Percentiles rank a stretch among this genome's conserved stretches.
Conservation (phyloP, 306 rosid genomes). For the Acacia acuminata region DNA sequence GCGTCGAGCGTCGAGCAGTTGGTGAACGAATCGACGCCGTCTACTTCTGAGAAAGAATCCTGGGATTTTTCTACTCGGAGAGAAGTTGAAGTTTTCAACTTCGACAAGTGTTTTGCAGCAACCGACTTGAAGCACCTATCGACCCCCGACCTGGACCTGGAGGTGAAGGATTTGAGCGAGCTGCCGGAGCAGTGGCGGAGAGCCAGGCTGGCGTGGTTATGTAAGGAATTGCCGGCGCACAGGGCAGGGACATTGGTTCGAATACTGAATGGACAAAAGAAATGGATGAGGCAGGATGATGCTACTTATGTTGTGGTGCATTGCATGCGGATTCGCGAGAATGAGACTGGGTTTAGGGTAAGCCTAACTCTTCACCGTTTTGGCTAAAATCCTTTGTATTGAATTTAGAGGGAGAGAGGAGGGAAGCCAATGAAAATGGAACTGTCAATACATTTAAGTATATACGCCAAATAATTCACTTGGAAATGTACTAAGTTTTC, state of each 20-base stretch:
- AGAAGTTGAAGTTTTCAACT: constrained; percentile 19
- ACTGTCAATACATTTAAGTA: background rate
- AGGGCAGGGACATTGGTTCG: constrained; percentile 44
- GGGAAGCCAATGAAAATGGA: background rate
- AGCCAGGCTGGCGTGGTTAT: constrained; percentile 53
- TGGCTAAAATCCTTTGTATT: background rate
- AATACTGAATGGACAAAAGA: constrained; percentile 78
- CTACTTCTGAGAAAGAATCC: background rate
- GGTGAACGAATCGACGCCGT: background rate
- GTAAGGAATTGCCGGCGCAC: constrained; percentile 48
- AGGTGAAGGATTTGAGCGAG: constrained; percentile 43
- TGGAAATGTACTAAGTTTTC: background rate
- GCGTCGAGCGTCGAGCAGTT: background rate
- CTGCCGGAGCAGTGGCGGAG: constrained; percentile 56
- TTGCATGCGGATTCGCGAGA: constrained; percentile 86
- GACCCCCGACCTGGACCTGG: constrained; percentile 41
- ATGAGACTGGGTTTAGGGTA: constrained; percentile 72
- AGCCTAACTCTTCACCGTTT: background rate
- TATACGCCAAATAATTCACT: background rate
- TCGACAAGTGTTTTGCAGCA: constrained; percentile 19
- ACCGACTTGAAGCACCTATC: constrained; percentile 24
- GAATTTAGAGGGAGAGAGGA: background rate
- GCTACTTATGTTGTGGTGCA: constrained; percentile 71
- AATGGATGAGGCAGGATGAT: constrained; percentile 75
- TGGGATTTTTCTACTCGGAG: background rate